Evolutionary conservation across 148 eudicot genomes (phyloP), one percentile per base, ranked within the genome.

Genomic region (Rhododendron mucronatum): DNA sequence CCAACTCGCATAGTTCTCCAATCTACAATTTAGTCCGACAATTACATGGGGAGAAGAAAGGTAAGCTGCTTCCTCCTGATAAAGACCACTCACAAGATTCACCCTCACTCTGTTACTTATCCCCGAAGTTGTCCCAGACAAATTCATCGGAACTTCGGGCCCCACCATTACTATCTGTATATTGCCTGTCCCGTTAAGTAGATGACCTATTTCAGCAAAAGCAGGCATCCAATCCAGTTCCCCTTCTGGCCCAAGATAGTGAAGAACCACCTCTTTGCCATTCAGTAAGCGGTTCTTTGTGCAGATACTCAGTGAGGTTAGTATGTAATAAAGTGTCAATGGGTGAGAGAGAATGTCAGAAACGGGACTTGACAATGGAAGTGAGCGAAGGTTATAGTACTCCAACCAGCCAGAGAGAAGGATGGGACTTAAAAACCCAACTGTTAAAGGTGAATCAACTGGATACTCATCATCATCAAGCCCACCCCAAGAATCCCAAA

Each of bases 221-320:
- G 92, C 92, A 47, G 91, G 90, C 90, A 92, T 88, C 92, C 91
- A 92, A 81, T 92, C 94, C 23, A 90, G 85, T 82, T 92, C 94
- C 26, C 88, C 90, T 85, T 89, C 92, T 12, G 94, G 94, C 69
- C 94, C 92, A 45, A 92, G 77, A 86, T 91, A 92, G 85, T 92
- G 93, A 33, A 91, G 80, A 45, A 91, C 90, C 82, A 89, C 94
- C 92, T 92, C 93, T 88, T 92, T 89, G 35, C 90, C 93, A 35
- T 91, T 88, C 1, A 92, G 82, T 69, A 91, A 57, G 23, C 86
- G 88, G 82, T 89, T 90, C 79, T 89, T 92, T 20, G 94, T 80
- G 71, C 84, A 84, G 69, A 81, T 89, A 81, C 86, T 82, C 0
- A 92, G 90, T 45, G 88, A 85, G 18, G 94, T 91, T 74, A 92